Base-by-base conservation (phyloP, 108 stramenopile genomes). In the Pseudonitzschia delicatissima region DNA sequence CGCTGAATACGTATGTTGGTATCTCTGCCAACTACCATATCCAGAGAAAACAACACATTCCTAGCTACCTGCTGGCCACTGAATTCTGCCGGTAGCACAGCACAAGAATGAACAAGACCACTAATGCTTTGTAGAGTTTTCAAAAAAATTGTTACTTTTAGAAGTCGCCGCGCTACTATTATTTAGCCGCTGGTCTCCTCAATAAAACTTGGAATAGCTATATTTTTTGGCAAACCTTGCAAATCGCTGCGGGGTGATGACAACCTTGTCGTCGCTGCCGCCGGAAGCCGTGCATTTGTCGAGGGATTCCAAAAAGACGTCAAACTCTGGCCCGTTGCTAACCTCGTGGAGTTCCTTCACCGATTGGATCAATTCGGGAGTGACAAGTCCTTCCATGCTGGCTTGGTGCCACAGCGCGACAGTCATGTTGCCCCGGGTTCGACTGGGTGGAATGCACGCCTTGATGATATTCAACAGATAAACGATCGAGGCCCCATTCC, bases 341-440 rank as follows among this genome's bases (percentile, higher is more conserved):
- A 28, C 42, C 25, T 15, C 15, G 49, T 80, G 68, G 21, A 71
- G 68, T 9, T 50, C 23, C 18, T 64, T 36, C 20, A 86, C 64
- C 29, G 81, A 66, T 35, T 62, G 66, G 5, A 86, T 72, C 31
- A 88, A 65, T 15, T 69, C 36, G 23, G 71, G 68, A 55, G 77
- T 83, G 60, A 86, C 80, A n/a, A 88, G 66, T 28, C 81, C 79
- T 64, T 84, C 72, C 42, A 79, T 53, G 62, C 63, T 40, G 42
- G 85, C 83, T 72, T 84, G 67, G 64, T 77, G 52, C 73, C 83
- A 88, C 51, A 88, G 50, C 3, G 74, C 83, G 49, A 79, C 81
- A 12, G 85, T 82, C 59, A 88, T 86, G 57, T 88, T 88, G 39
- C 87, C 87, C 13, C 82, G 66, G 32, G 80, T 74, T 49, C 81